Conservation (phyloP, 768 basidiomycete genomes). For the Boletus sensibilis region DNA sequence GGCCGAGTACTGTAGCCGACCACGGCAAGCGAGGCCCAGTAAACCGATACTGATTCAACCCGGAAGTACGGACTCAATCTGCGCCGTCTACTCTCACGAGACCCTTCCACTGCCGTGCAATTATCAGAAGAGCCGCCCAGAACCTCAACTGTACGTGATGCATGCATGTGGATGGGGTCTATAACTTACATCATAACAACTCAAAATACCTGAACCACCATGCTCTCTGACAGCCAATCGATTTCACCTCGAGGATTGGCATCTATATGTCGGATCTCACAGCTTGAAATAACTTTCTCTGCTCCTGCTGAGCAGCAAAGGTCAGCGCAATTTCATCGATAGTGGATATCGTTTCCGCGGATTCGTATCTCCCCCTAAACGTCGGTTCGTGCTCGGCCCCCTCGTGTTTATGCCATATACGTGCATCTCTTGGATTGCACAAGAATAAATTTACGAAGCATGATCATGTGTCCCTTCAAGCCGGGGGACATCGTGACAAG, state of each 20-base stretch:
- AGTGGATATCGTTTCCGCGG: conserved; percentile 5
- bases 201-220: neutral
- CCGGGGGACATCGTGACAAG: neutral
- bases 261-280: neutral
- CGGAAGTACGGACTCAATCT: neutral
- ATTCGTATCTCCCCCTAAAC: conserved; percentile 4
- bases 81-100: conserved; percentile 9
- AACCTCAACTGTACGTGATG: conserved; percentile 18
- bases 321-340: neutral
- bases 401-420: conserved; percentile 2
- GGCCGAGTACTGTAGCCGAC: neutral
- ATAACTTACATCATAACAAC: neutral
- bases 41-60: neutral
- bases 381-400: conserved; percentile 5
- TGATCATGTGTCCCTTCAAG: conserved; percentile 1
- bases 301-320: neutral
- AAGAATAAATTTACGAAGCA: conserved; percentile 1
- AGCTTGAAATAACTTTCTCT: neutral
- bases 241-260: neutral
- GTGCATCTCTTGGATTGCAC: conserved; percentile 1
- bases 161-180: neutral
- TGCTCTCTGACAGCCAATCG: neutral
- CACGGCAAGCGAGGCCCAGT: neutral
- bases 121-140: conserved; percentile 2
- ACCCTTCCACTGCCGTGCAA: neutral